Evolutionary conservation across 495 filamentous ascomycete genomes (phyloP).

Genomic region (Penicillium pancosmium): DNA sequence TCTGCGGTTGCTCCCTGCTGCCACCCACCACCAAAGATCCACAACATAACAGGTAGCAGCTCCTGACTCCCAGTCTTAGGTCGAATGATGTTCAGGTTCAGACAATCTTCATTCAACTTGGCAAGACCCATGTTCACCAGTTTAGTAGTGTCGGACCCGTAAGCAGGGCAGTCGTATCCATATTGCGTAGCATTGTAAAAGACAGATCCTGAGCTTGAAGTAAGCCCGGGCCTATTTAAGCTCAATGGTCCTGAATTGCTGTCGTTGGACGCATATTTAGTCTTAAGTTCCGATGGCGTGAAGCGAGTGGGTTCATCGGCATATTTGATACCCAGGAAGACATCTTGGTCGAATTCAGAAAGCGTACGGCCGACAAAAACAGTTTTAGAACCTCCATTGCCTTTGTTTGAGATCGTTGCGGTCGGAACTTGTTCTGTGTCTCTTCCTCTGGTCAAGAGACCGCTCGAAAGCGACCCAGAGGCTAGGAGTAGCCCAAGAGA

Average conservation of each 20-base stretch:
- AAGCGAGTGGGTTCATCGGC: constrained; percentile 36
- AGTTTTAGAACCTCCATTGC: constrained; percentile 7
- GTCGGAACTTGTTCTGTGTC: neutral
- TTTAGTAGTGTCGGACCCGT: constrained; percentile 35
- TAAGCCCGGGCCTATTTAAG: neutral
- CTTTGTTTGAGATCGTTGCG: neutral
- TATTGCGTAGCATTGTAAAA: constrained; percentile 42
- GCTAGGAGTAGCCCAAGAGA: constrained; percentile 11
- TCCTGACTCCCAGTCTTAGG: constrained; percentile 43
- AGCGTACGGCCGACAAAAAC: constrained; percentile 35
- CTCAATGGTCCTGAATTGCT: constrained; percentile 25
- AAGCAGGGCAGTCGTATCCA: constrained; percentile 41
- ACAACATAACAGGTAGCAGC: constrained; percentile 63
- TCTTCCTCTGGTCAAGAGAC: neutral
- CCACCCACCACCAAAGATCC: constrained; percentile 69
- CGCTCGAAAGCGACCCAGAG: constrained; percentile 6
- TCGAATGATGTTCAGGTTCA: constrained; percentile 65
- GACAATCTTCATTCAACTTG: constrained; percentile 58
- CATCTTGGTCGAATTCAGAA: constrained; percentile 35
- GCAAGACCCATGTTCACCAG: constrained; percentile 30
- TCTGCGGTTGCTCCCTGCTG: constrained; percentile 40
- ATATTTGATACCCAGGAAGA: constrained; percentile 42
- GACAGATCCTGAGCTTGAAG: neutral
- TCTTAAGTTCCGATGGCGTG: constrained; percentile 32
- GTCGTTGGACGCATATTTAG: constrained; percentile 24